A percentile compares a stretch with the other conserved stretches of the same genome.
phyloP scores from a whole-genome alignment of 1,284 basidiomycete genomes.

The Ustilago bromivora region DNA sequence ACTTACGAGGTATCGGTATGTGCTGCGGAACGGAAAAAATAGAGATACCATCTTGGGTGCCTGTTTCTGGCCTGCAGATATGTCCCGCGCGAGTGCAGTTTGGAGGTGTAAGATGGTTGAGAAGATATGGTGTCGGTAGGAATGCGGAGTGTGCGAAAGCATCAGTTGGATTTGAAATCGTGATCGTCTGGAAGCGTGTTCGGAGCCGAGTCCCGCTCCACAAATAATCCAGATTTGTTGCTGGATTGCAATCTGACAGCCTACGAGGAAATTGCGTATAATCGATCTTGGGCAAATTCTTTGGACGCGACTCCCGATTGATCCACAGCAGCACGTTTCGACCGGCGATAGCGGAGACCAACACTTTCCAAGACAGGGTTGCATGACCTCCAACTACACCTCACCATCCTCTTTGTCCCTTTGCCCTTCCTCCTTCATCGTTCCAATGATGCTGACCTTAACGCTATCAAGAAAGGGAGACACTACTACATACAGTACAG shows the following conservation, averaged over 20 bases:
- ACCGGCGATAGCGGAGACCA: constrained; percentile 4
- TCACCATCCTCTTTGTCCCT: background rate
- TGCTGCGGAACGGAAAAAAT: constrained; percentile 61
- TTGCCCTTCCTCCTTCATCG: background rate
- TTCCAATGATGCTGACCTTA: background rate
- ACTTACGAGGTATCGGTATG: constrained; percentile 65
- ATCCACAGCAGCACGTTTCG: background rate
- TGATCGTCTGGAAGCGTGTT: constrained; percentile 26
- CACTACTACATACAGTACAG: background rate
- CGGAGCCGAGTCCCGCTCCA: constrained; percentile 13
- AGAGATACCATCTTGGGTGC: constrained; percentile 46
- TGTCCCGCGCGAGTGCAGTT: background rate
- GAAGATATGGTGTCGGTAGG: background rate
- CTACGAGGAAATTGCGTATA: background rate
- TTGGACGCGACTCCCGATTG: background rate
- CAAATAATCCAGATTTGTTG: background rate
- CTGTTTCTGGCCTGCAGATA: background rate
- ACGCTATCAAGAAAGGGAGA: background rate
- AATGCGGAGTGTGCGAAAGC: constrained; percentile 2
- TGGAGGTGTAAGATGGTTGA: background rate
- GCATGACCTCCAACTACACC: constrained; percentile 8
- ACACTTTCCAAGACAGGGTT: constrained; percentile 9
- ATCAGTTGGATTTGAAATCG: constrained; percentile 1
- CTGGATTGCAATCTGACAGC: background rate
- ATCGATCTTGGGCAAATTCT: background rate